These are phyloP conservation scores for Phaeolepiota aurea DNA, from an alignment of 768 basidiomycete genomes.

Conservation along the genomic window DNA sequence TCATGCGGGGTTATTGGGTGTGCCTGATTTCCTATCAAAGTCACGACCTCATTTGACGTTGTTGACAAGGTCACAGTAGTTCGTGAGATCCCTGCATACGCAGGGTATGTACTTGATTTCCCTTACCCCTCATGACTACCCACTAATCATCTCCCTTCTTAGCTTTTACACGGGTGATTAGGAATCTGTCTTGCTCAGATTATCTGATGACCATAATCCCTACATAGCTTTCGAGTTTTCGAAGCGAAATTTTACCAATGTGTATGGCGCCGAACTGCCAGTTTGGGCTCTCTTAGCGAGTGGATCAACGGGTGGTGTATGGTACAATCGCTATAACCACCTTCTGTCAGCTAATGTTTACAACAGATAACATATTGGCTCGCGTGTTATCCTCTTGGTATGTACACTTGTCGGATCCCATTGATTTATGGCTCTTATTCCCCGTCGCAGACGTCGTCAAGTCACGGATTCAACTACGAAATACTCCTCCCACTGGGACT, in stretches of 20 bases:
- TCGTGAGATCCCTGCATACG: slow-evolving; percentile 94
- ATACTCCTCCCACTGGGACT: slow-evolving; percentile 63
- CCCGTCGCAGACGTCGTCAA: slow-evolving; percentile 82
- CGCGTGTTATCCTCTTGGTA: slow-evolving; percentile 83
- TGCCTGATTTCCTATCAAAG: slow-evolving; percentile 7
- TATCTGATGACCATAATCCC: too few relatives aligned
- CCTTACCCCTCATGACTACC: too few relatives aligned
- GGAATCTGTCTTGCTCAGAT: too few relatives aligned
- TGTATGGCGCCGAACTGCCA: slow-evolving; percentile 62
- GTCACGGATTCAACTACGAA: slow-evolving; percentile 78
- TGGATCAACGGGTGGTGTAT: slow-evolving; percentile 75
- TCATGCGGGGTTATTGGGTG: slow-evolving; percentile 98
- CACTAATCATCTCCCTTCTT: too few relatives aligned
- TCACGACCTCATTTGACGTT: not conserved
- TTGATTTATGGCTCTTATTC: not conserved
- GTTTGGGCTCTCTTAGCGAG: slow-evolving; percentile 82
- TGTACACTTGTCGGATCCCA: slow-evolving; percentile 2
- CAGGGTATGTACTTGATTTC: slow-evolving; percentile 72
- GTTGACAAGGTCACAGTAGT: slow-evolving; percentile 78
- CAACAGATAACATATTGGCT: slow-evolving; percentile 84
- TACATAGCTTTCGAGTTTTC: slow-evolving; percentile 82
- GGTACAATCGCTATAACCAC: slow-evolving; percentile 15
- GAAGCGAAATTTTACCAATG: slow-evolving; percentile 64
- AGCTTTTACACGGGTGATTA: slow-evolving; percentile 62
- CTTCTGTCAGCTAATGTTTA: slow-evolving; percentile 2